phyloP scores from a whole-genome alignment of 257 asterid species.

The Solanum chmielewskii region DNA sequence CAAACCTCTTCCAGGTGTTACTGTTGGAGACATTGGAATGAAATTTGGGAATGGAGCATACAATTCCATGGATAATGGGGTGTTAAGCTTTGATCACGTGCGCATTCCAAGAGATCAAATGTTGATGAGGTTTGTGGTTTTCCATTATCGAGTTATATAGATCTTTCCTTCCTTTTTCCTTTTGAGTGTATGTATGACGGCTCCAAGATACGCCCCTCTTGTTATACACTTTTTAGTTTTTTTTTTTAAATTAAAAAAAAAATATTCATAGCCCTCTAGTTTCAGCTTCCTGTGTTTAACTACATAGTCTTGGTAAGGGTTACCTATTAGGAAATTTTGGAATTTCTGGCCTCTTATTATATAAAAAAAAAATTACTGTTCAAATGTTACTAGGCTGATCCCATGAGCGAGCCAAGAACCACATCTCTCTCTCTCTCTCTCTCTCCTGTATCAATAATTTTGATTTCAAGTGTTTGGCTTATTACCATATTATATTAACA shows the following conservation, averaged over 20 bases:
- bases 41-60: constrained; percentile 97
- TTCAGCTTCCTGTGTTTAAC: neutral
- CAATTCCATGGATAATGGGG: constrained; percentile 97
- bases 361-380: neutral
- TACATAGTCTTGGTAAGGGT: no score
- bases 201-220: neutral
- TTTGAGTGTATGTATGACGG: neutral
- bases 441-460: neutral
- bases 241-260: no score
- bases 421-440: neutral
- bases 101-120: constrained; percentile 94
- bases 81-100: constrained; percentile 75
- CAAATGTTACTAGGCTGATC: neutral
- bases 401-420: neutral
- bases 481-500: neutral
- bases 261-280: neutral
- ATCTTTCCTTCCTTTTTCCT: neutral
- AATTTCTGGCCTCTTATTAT: neutral
- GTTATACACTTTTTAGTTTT: neutral
- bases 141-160: neutral
- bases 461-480: neutral
- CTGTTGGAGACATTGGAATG: constrained; percentile 94
- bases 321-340: neutral
- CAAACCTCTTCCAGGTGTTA: constrained; percentile 77
- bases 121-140: constrained; percentile 69